Conservation (phyloP, 2,329 filamentous ascomycete species). For the Raffaelea ambrosiae region DNA sequence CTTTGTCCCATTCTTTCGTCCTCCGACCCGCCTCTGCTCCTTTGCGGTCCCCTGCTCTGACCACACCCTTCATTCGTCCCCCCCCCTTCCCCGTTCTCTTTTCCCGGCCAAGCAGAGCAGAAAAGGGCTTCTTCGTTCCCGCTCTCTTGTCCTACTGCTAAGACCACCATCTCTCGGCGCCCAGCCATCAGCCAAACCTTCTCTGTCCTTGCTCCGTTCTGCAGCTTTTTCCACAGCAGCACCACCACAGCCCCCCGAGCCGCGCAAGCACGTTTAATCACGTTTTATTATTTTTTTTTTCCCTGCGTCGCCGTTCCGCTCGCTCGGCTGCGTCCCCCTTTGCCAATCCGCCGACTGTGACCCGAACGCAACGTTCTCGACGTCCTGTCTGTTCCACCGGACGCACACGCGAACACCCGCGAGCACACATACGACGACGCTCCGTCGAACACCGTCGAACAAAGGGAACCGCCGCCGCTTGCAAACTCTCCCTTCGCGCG, state of each 20-base stretch:
- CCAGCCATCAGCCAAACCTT: conserved; percentile 1
- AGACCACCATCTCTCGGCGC: conserved; percentile 1
- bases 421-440: no score
- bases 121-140: background rate
- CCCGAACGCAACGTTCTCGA: background rate
- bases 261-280: conserved; percentile 1
- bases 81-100: background rate
- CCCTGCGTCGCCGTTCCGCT: background rate
- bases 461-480: no score
- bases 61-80: background rate
- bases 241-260: background rate
- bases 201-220: background rate
- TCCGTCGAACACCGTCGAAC: no score
- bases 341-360: background rate
- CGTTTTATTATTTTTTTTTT: background rate
- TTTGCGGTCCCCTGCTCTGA: background rate
- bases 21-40: background rate
- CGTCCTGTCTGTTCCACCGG: no score
- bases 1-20: background rate
- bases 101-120: background rate
- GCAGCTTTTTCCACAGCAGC: background rate
- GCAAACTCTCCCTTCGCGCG: no score
- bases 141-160: conserved; percentile 9
- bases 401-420: no score
- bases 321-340: background rate